These are phyloP conservation scores for Penicillium fuscoglaucum DNA, from an alignment of 2,329 filamentous ascomycete species.

Conservation along the genomic window DNA sequence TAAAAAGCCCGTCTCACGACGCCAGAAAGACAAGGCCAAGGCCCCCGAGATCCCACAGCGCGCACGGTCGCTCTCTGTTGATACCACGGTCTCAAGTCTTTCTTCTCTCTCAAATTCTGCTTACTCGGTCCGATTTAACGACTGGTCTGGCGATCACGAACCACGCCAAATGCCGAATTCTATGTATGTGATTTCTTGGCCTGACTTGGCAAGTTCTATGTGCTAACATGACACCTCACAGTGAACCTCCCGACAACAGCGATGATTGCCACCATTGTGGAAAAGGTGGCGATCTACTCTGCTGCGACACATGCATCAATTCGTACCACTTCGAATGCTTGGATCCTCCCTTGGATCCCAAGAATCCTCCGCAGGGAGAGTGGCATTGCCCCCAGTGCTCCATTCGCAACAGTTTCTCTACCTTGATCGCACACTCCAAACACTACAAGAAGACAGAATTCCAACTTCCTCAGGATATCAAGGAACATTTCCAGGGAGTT, in stretches of 20 bases:
- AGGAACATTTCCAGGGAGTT: slow-evolving; percentile 77
- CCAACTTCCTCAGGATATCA: slow-evolving; percentile 67
- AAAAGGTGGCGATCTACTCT: slow-evolving; percentile 80
- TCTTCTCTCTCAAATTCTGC: slow-evolving; percentile 17
- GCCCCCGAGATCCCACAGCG: slow-evolving; percentile 3
- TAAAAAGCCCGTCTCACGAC: slow-evolving; percentile 4
- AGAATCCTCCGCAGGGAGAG: slow-evolving; percentile 64
- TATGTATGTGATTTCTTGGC: slow-evolving; percentile 18
- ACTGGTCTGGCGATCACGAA: slow-evolving; percentile 13
- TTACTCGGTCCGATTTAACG: slow-evolving; percentile 17
- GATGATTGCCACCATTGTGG: slow-evolving; percentile 87
- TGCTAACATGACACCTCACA: slow-evolving; percentile 21
- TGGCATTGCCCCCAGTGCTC: slow-evolving; percentile 75
- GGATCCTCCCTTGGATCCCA: slow-evolving; percentile 71
- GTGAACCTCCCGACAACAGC: slow-evolving; percentile 65
- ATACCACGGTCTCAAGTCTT: slow-evolving; percentile 16
- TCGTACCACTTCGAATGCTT: slow-evolving; percentile 90
- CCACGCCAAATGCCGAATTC: slow-evolving; percentile 20
- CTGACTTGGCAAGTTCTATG: neutral
- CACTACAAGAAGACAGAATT: slow-evolving; percentile 71
- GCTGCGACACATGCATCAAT: slow-evolving; percentile 87
- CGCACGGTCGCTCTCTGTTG: slow-evolving; percentile 17
- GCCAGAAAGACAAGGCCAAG: neutral
- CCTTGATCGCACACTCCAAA: slow-evolving; percentile 65
- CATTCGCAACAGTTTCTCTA: slow-evolving; percentile 60